Evolutionary conservation across 164 flowering plant genomes (phyloP).

Genomic region (Vitis rupestris): DNA sequence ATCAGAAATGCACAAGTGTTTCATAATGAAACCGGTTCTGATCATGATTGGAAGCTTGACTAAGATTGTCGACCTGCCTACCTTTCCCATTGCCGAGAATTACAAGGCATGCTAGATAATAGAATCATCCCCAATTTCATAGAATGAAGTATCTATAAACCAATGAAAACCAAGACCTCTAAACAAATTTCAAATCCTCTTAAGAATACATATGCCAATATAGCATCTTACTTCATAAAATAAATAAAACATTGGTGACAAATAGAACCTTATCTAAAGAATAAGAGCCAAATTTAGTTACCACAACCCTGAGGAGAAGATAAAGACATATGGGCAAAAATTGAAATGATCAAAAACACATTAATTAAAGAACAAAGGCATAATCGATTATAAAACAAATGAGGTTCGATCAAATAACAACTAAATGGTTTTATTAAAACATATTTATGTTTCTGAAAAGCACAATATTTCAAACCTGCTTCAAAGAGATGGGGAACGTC

Average conservation of each 20-base stretch:
- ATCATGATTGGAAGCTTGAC: too few relatives aligned
- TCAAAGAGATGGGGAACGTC: constrained; percentile 68
- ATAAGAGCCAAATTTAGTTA: not conserved
- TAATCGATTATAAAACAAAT: not conserved
- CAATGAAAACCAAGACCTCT: not conserved
- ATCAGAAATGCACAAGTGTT: too few relatives aligned
- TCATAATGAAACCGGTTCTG: too few relatives aligned
- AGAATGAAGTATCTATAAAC: too few relatives aligned
- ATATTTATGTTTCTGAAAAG: not conserved
- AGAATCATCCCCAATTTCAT: too few relatives aligned
- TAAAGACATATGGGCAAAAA: not conserved
- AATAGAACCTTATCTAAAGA: not conserved
- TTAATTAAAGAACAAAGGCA: not conserved
- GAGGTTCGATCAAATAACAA: not conserved
- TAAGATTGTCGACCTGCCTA: too few relatives aligned
- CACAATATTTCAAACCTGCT: constrained; percentile 44
- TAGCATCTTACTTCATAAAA: not conserved
- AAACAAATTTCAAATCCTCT: not conserved
- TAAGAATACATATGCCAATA: not conserved
- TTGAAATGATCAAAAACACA: not conserved
- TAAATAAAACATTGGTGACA: not conserved
- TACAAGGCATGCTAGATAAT: too few relatives aligned
- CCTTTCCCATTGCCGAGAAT: too few relatives aligned
- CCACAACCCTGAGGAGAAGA: constrained; percentile 4
- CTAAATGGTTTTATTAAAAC: not conserved